Evolutionary conservation across 345 rosid genomes (phyloP).

Genomic region (Rhodomyrtus tomentosa): DNA sequence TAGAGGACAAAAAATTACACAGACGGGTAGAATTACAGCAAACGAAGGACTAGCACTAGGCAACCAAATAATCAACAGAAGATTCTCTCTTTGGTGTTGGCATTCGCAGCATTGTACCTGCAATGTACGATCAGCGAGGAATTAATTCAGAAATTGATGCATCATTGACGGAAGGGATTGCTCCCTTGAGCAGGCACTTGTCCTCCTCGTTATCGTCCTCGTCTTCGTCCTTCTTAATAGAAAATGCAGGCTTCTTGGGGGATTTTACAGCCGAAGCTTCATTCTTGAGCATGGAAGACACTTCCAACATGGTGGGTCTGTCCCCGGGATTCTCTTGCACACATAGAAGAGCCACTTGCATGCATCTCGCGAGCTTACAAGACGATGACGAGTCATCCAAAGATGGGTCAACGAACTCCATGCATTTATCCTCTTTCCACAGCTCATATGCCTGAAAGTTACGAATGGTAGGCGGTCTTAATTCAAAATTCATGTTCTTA

Average conservation of each 20-base stretch:
- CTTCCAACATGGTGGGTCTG: conserved; percentile 23
- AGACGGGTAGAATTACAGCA: neutral
- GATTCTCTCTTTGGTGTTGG: neutral
- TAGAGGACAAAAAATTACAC: neutral
- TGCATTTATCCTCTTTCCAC: conserved; percentile 10
- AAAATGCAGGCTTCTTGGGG: conserved; percentile 28
- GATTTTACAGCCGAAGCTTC: neutral
- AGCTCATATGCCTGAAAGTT: conserved; percentile 12
- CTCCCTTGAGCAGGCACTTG: neutral
- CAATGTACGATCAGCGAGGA: conserved; percentile 16
- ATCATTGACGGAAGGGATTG: conserved; percentile 10
- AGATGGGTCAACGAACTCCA: conserved; percentile 12
- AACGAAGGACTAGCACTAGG: neutral
- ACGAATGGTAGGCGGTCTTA: neutral
- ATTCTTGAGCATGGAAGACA: conserved; percentile 9
- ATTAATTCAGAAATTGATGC: conserved; percentile 7
- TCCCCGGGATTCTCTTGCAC: conserved; percentile 17
- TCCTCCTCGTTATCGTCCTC: neutral
- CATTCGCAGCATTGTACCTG: neutral
- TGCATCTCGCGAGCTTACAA: conserved; percentile 8
- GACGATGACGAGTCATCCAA: conserved; percentile 12
- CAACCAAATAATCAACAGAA: neutral
- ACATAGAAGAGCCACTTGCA: conserved; percentile 23
- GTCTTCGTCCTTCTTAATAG: neutral
- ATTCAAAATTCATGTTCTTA: neutral